A percentile compares a stretch with the other conserved stretches of the same genome.
Evolutionary conservation across 129 eudicot species (phyloP).

Genomic region (Tagetes erecta): DNA sequence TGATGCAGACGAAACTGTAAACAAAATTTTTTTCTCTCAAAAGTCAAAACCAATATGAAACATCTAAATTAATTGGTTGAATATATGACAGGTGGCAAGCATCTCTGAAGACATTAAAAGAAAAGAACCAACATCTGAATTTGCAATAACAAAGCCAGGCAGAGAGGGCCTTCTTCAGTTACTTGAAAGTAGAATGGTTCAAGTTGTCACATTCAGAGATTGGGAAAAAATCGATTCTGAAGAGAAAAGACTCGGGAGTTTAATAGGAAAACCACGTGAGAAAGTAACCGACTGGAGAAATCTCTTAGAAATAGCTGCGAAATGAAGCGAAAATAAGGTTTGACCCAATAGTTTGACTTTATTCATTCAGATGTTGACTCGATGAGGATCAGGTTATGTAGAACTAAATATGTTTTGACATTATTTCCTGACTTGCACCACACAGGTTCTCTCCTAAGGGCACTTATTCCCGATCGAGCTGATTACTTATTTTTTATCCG

Average conservation of each 20-base stretch:
- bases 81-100: conserved; percentile 61
- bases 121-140: conserved; percentile 32
- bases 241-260: conserved; percentile 75
- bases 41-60: no score
- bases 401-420: no score
- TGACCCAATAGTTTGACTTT: neutral
- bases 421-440: no score
- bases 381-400: no score
- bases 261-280: conserved; percentile 71
- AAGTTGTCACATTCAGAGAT: conserved; percentile 52
- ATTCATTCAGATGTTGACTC: neutral
- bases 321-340: conserved; percentile 33
- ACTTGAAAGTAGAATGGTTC: conserved; percentile 57
- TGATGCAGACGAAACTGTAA: neutral
- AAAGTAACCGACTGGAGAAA: conserved; percentile 64
- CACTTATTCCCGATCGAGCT: no score
- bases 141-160: conserved; percentile 54
- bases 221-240: conserved; percentile 90
- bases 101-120: conserved; percentile 63
- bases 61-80: conserved; percentile 28
- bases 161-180: conserved; percentile 67
- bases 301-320: conserved; percentile 52
- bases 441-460: no score
- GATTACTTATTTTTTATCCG: no score
- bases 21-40: no score